These are phyloP conservation scores for Coprinellus aureogranulatus DNA, from an alignment of 768 basidiomycete species.

Conservation along the genomic window DNA sequence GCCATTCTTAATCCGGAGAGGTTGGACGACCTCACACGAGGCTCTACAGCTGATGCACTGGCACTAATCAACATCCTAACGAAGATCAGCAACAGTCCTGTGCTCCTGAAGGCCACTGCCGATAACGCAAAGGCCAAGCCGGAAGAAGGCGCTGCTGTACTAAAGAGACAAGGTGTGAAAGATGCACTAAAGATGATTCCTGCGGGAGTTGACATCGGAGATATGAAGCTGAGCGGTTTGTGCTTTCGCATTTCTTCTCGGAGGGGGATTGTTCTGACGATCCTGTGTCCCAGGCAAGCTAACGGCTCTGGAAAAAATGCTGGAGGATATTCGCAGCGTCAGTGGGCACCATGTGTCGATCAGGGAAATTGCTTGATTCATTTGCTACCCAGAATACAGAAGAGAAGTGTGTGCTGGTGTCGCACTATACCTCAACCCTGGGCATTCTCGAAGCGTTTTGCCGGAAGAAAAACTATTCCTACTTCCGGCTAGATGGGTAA, in stretches of 20 bases:
- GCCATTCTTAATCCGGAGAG: constrained; percentile 72
- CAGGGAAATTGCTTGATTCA: background rate
- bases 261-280: background rate
- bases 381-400: constrained; percentile 56
- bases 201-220: constrained; percentile 56
- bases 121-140: constrained; percentile 54
- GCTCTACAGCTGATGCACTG: constrained; percentile 73
- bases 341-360: background rate
- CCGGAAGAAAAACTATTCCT: constrained; percentile 70
- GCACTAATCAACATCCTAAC: constrained; percentile 77
- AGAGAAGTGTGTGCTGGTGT: constrained; percentile 94
- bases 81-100: constrained; percentile 92
- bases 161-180: constrained; percentile 48
- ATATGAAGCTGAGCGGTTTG: constrained; percentile 79
- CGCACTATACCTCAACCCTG: constrained; percentile 94
- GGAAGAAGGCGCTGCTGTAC: constrained; percentile 22
- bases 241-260: background rate
- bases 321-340: constrained; percentile 61
- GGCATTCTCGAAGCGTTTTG: constrained; percentile 89
- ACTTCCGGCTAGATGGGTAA: constrained; percentile 85
- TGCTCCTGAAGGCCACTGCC: constrained; percentile 76
- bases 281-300: constrained; percentile 63
- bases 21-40: constrained; percentile 64
- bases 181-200: constrained; percentile 67
- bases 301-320: constrained; percentile 59